Base-by-base conservation (phyloP, 2,329 filamentous ascomycete species). In the Fusarium graminum region DNA sequence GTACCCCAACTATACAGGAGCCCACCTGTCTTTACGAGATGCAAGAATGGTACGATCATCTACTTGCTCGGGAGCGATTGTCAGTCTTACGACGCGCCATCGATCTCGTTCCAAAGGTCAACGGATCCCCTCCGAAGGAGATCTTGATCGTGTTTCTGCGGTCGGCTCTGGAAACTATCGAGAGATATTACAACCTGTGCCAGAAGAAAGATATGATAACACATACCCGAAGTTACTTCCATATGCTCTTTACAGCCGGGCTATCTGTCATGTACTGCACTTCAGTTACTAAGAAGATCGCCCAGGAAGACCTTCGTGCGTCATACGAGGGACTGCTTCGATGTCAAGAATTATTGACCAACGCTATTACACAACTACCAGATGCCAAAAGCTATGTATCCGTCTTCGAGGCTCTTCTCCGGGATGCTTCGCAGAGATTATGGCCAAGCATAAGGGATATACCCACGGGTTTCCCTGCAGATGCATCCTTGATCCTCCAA, bases 181-280 rank as follows among this genome's bases (percentile, higher is more conserved):
- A 75, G 3, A 60, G 76, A 0, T 83, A 82, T 59, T 75, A 75
- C 6, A 62, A 65, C 6, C 65, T 83, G 16, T 78, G 74, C 34
- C 67, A 76, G 6, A 70, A 71, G 3, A 72, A 71, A 3, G 32
- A 36, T 0, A 71, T 74, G 13, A 79, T 82, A 34, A 81, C 79
- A 0, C 80, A 78, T 52, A 82, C 81, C 0, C 72, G 81, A n/a
- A 81, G 79, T 43, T 83, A 83, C 59, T 83, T 83, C 26, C 81
- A 83, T 49, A 77, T 80, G 44, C 77, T 83, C 4, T 83, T 83
- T 44, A 80, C 80, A 0, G 80, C 80, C 4, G 81, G 80, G 0
- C 57, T 83, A 0, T 78, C 74, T 7, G 70, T 80, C 2, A 75
- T 80, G 54, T 76, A 73, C 56, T 71, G 71, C 49, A 53, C 72